These are phyloP conservation scores for Besnoitia besnoiti DNA, from an alignment of 169 alveolate species.

Conservation along the genomic window DNA sequence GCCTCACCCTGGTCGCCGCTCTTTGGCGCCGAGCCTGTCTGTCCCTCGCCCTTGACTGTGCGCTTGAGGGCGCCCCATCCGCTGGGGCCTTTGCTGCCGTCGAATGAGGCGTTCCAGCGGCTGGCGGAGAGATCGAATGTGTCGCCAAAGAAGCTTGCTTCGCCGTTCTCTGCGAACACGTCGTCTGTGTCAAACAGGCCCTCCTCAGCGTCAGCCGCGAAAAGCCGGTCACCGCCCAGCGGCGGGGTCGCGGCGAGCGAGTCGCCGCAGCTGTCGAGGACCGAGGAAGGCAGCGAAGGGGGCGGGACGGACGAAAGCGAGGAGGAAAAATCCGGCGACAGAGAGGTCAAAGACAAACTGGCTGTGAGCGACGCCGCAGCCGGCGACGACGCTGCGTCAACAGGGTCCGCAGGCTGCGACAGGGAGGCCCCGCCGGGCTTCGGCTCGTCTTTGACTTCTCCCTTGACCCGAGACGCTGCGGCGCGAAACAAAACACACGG, in stretches of 20 bases:
- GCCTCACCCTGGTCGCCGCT: not conserved
- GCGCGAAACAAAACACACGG: no score
- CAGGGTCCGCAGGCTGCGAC: no score
- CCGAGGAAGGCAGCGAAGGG: not conserved
- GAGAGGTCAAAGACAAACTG: not conserved
- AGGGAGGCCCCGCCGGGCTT: no score
- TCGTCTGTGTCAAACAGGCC: not conserved
- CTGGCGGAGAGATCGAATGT: not conserved
- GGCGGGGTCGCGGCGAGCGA: not conserved
- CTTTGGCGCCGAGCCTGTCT: not conserved
- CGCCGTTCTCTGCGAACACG: not conserved
- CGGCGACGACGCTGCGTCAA: not conserved
- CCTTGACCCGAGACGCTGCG: no score
- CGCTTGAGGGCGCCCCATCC: conserved; percentile 17
- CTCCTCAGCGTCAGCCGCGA: not conserved
- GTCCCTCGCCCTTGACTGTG: not conserved
- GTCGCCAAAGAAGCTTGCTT: not conserved
- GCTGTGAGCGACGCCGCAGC: not conserved
- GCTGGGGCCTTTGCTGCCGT: not conserved
- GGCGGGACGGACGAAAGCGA: not conserved
- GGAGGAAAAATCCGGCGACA: not conserved
- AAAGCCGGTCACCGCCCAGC: not conserved
- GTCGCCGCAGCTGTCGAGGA: not conserved
- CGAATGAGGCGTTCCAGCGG: not conserved
- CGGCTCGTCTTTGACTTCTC: no score